phyloP scores from a whole-genome alignment of 495 filamentous ascomycete genomes.

The Lasiosphaeria hispida region DNA sequence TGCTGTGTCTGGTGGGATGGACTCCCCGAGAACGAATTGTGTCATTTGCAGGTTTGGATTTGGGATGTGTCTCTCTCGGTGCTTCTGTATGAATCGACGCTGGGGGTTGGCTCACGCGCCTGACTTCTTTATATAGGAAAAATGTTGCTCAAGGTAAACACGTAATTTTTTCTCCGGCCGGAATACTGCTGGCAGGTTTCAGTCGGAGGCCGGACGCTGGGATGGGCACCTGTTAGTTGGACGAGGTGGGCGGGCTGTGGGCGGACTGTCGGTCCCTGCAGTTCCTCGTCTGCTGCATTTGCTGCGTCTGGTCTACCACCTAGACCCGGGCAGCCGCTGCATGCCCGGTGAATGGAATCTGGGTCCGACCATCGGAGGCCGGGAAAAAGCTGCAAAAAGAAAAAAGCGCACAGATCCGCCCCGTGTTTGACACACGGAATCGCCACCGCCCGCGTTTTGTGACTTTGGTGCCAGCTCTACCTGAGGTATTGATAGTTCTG shows the following conservation, averaged over 20 bases:
- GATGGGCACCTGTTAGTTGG: not conserved
- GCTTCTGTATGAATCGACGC: not conserved
- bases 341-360: not conserved
- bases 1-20: conserved; percentile 59
- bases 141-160: no score
- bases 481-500: no score
- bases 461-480: not conserved
- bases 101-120: not conserved
- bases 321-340: not conserved
- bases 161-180: not conserved
- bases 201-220: not conserved
- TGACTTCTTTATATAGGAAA: no score
- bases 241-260: no score
- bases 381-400: not conserved
- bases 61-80: not conserved
- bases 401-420: not conserved
- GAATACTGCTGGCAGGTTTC: not conserved
- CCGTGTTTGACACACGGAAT: not conserved
- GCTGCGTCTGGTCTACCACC: not conserved
- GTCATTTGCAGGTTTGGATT: conserved; percentile 29
- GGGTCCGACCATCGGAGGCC: conserved; percentile 18
- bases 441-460: not conserved
- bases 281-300: no score
- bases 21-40: conserved; percentile 48
- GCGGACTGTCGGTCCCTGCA: no score